These are phyloP conservation scores for Colletotrichum magnum DNA, from an alignment of 2,329 filamentous ascomycete species.

Conservation along the genomic window DNA sequence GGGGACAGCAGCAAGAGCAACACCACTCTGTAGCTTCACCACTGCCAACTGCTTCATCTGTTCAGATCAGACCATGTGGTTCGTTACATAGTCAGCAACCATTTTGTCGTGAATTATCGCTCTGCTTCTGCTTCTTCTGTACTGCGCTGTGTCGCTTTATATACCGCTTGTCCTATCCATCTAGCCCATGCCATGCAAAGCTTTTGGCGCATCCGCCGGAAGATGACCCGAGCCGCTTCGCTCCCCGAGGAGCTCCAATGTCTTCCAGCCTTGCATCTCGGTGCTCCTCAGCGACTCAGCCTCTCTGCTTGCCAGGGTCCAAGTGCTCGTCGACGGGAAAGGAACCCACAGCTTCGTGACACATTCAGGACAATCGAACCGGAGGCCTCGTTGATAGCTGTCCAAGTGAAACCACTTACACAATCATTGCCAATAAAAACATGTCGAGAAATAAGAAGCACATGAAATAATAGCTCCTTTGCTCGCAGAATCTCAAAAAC, in stretches of 20 bases:
- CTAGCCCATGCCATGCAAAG: background rate
- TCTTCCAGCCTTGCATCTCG: background rate
- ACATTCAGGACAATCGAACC: background rate
- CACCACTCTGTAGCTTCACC: slow-evolving; percentile 7
- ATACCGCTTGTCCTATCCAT: background rate
- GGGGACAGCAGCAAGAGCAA: slow-evolving; percentile 28
- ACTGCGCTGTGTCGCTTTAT: background rate
- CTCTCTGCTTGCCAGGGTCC: too few relatives aligned
- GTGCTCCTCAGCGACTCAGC: background rate
- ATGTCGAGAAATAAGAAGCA: slow-evolving; percentile 4
- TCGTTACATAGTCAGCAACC: background rate
- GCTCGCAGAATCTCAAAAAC: slow-evolving; percentile 20
- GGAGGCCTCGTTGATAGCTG: background rate
- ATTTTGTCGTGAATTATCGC: background rate
- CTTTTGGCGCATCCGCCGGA: background rate
- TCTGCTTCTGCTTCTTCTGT: background rate
- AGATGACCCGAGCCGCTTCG: background rate
- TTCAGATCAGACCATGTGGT: slow-evolving; percentile 1
- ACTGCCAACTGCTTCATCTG: background rate
- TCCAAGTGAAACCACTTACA: background rate
- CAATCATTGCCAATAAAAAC: slow-evolving; percentile 21
- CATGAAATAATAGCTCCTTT: background rate
- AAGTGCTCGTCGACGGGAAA: background rate
- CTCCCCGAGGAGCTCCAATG: background rate
- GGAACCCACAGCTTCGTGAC: background rate